These are phyloP conservation scores for Asterophora parasitica DNA, from an alignment of 768 basidiomycete genomes.

Conservation along the genomic window DNA sequence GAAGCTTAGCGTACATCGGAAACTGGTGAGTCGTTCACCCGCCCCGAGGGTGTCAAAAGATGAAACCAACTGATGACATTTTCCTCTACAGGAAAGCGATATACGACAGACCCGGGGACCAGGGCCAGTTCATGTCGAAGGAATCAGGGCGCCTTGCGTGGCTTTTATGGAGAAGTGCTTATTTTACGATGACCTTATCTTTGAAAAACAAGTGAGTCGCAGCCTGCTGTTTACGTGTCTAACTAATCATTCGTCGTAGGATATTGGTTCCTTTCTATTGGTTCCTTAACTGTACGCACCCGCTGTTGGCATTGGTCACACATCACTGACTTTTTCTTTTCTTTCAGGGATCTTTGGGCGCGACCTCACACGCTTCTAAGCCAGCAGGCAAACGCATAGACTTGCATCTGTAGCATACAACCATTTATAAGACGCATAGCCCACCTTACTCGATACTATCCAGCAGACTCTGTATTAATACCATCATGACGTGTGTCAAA, in stretches of 20 bases:
- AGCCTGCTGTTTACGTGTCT: background rate
- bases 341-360: slow-evolving; percentile 26
- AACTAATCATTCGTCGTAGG: background rate
- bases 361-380: slow-evolving; percentile 65
- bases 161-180: slow-evolving; percentile 78
- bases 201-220: slow-evolving; percentile 63
- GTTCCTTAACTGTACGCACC: slow-evolving; percentile 10
- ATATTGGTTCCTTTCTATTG: slow-evolving; percentile 15
- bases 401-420: no score
- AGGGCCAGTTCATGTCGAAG: slow-evolving; percentile 47
- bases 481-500: no score
- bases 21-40: slow-evolving; percentile 44
- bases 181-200: slow-evolving; percentile 75
- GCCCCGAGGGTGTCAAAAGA: background rate
- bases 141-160: slow-evolving; percentile 68
- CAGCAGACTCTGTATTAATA: no score
- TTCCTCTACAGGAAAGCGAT: slow-evolving; percentile 62
- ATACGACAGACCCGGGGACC: slow-evolving; percentile 57
- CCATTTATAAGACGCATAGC: no score
- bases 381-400: background rate
- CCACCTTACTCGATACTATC: no score
- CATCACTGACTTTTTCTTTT: background rate
- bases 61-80: background rate
- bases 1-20: slow-evolving; percentile 78
- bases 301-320: background rate